These are phyloP conservation scores for Rubia balearica DNA, from an alignment of 305 asterid genomes.

Conservation along the genomic window DNA sequence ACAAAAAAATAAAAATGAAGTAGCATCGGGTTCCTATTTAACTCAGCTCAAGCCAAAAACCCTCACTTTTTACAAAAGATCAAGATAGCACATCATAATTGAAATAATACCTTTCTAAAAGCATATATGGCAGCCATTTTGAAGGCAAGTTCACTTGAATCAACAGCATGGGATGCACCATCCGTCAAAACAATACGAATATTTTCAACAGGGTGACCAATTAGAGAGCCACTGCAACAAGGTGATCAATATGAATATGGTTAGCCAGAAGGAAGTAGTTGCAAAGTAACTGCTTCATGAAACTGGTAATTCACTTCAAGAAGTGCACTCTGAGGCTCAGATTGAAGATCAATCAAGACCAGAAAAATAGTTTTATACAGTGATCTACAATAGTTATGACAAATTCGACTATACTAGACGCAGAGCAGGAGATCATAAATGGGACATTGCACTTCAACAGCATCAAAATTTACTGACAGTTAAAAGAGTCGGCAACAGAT, in stretches of 20 bases:
- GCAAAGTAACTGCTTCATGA: background rate
- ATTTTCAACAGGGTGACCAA: slow-evolving; percentile 96
- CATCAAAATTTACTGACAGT: background rate
- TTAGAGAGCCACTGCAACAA: slow-evolving; percentile 82
- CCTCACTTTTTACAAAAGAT: no score
- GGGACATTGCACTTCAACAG: background rate
- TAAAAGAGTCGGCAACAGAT: background rate
- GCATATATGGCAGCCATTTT: slow-evolving; percentile 95
- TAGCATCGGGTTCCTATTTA: background rate
- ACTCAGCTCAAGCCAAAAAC: background rate
- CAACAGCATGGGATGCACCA: slow-evolving; percentile 93
- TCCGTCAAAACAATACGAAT: slow-evolving; percentile 80
- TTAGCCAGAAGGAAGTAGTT: slow-evolving; percentile 11
- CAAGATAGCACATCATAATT: slow-evolving; percentile 2
- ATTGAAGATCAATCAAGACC: background rate
- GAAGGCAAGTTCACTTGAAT: slow-evolving; percentile 99
- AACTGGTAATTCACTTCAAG: background rate
- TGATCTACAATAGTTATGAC: background rate
- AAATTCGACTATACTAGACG: background rate
- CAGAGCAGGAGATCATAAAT: background rate
- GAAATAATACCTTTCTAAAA: slow-evolving; percentile 75
- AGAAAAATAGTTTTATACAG: background rate
- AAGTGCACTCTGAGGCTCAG: background rate
- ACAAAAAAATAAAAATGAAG: background rate
- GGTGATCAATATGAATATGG: slow-evolving; percentile 21